phyloP scores from a whole-genome alignment of 1,284 basidiomycete species.

The Vanrija humicola region DNA sequence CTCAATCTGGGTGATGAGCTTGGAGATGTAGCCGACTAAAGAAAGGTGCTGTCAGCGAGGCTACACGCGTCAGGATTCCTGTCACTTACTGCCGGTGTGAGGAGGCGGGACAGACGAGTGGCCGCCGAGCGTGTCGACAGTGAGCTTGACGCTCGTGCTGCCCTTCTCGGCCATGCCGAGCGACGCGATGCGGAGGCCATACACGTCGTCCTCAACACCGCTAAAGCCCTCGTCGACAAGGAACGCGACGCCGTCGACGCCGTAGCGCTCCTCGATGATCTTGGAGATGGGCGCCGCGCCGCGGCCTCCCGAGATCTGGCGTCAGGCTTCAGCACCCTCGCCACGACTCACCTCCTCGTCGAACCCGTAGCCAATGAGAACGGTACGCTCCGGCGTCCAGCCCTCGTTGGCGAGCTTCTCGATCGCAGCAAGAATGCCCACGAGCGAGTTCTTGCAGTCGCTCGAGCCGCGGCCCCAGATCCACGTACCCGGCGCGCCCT shows the following conservation, averaged over 20 bases:
- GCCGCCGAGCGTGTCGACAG: constrained; percentile 46
- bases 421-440: constrained; percentile 51
- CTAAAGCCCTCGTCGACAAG: constrained; percentile 53
- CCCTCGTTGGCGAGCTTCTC: constrained; percentile 52
- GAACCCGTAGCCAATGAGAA: constrained; percentile 54
- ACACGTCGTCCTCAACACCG: constrained; percentile 39
- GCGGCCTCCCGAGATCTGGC: constrained; percentile 42
- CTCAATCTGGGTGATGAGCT: constrained; percentile 44
- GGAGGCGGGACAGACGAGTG: constrained; percentile 46
- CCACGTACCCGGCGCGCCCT: constrained; percentile 45
- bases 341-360: constrained; percentile 53
- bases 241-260: constrained; percentile 46
- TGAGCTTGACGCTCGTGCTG: constrained; percentile 37
- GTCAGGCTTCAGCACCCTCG: neutral
- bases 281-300: constrained; percentile 44
- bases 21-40: constrained; percentile 47
- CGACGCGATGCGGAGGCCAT: constrained; percentile 43
- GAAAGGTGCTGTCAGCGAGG: too few relatives aligned
- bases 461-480: constrained; percentile 55
- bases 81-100: constrained; percentile 50
- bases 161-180: constrained; percentile 54
- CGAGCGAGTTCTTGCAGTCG: constrained; percentile 52
- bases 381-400: constrained; percentile 50
- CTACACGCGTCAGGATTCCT: too few relatives aligned
- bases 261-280: constrained; percentile 46